Evolutionary conservation across 1,284 basidiomycete genomes (phyloP).

Genomic region (Pseudomicrostroma phylloplanum): DNA sequence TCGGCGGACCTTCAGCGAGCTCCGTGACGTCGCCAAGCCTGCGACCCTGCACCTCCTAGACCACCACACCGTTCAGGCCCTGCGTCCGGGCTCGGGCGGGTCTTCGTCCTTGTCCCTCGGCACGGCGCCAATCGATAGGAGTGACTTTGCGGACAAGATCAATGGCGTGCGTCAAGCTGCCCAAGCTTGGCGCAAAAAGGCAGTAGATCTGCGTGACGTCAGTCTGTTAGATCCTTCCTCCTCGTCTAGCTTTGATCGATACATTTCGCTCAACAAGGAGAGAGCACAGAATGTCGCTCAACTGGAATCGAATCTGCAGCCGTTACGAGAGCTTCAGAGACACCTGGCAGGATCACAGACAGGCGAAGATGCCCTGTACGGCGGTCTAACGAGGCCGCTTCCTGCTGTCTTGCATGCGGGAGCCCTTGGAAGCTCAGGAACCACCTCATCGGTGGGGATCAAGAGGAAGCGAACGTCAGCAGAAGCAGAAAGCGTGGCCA

Average conservation of each 20-base stretch:
- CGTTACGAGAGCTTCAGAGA: neutral
- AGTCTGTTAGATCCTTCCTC: neutral
- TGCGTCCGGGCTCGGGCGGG: too few species aligned
- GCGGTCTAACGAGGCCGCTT: neutral
- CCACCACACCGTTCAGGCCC: too few species aligned
- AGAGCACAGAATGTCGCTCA: neutral
- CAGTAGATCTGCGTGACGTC: too few species aligned
- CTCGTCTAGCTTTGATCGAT: neutral
- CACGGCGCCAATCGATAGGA: too few species aligned
- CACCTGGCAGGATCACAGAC: neutral
- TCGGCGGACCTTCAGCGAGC: neutral
- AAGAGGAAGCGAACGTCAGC: neutral
- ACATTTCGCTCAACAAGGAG: neutral
- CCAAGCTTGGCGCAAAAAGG: too few species aligned
- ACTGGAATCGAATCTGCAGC: neutral
- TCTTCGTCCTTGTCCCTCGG: too few species aligned
- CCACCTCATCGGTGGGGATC: too few species aligned
- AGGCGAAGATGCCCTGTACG: neutral
- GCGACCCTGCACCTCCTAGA: too few species aligned
- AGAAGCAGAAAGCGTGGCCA: too few species aligned
- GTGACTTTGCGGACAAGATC: too few species aligned
- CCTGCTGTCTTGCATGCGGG: neutral
- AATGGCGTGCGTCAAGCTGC: too few species aligned
- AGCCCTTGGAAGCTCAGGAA: neutral
- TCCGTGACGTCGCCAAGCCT: too few species aligned